Base-by-base conservation (phyloP, 768 basidiomycete genomes). In the Leccinum olivaceopallidum region DNA sequence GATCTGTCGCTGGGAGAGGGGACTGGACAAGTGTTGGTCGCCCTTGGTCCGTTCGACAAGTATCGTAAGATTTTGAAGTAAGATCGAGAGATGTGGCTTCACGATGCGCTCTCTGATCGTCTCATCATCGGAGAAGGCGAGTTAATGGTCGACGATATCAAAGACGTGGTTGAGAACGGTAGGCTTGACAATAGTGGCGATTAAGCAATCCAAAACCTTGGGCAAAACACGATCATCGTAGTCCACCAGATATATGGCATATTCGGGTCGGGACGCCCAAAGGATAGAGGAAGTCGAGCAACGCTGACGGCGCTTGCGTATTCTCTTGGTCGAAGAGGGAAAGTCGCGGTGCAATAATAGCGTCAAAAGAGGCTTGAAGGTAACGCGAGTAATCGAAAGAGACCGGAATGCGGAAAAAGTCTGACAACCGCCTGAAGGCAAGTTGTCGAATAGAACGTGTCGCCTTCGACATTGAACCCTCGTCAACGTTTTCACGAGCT, bases 161-260 rank as follows among this genome's bases (percentile, higher is more conserved):
- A 96, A 89, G 5, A 98, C 81, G 16, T 51, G 50, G 26, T 24
- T 51, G 4, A 51, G 26, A 51, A 98, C 96, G 0, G 84, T 75
- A 2, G 94, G 87, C 73, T 98, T 97, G 73, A 97, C 94, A 61
- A 89, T 92, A 5, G 85, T 81, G 0, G 90, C 91, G 4, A 88
- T 76, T 9, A 98, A 79, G 68, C 94, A 96, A 59, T 84, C 84
- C 70, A 92, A 94, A 4, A 96, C 76, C 70, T 91, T 88, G 7
- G 88, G 87, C 14, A 99, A 73, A 1, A 89, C 80, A 5, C 80
- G 79, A 2, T 76, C 64, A 66, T 98, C 90, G 69, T 86, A 89
- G 24, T 84, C 77, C 50, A 88, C 86, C 28, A 98, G 78, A 71
- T 85, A 87, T 9, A 71, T 69, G n/a, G 82, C 79, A 61, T 86